Base-by-base conservation (phyloP, 345 rosid genomes). In the Turritis glabra region DNA sequence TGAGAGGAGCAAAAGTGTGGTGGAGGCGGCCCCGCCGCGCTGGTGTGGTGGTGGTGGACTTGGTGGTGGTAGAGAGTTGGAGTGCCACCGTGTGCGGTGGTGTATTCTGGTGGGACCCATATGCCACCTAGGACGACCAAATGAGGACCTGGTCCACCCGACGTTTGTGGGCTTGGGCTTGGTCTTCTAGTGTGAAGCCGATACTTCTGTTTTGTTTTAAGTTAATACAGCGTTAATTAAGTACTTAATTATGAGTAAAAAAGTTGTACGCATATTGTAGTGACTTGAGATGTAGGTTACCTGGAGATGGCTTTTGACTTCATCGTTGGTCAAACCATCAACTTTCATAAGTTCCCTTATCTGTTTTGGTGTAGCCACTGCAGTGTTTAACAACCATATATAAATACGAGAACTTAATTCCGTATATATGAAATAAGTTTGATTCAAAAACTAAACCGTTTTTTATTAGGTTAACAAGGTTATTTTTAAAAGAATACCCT, bases 251-350 rank as follows among this genome's bases (percentile, higher is more conserved):
- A 63, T 60, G 68, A 60, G 11, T 29, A 8, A 32, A 48, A 46
- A 64, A 64, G 59, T 29, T 44, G 47, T 15, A 41, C 61, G 50
- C 51, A 69, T 61, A 69, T 53, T 13, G 12, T 76, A 38, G 51
- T 76, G 41, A 29, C 64, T 61, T 69, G 75, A 61, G 44, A 83
- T 51, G 38, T 53, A 62, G 21, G 72, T 60, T 80, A 95, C 99
- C 98, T 96, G 99, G 67, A 96, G 83, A 83, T 96, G 99, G 90
- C 99, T 96, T 85, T 96, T 96, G 71, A 96, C 98, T 82, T 96
- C 99, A 82, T 96, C 99, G 66, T 96, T 96, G 85, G 99, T 96
- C 94, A 96, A 89, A 77, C 99, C 98, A 57, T 92, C 99, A 69
- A 96, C 99, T 88, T 96, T 96, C 99, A 96, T 96, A 44, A 92